Evolutionary conservation across 2,329 filamentous ascomycete species (phyloP).

Genomic region (Claviceps lovelessii): DNA sequence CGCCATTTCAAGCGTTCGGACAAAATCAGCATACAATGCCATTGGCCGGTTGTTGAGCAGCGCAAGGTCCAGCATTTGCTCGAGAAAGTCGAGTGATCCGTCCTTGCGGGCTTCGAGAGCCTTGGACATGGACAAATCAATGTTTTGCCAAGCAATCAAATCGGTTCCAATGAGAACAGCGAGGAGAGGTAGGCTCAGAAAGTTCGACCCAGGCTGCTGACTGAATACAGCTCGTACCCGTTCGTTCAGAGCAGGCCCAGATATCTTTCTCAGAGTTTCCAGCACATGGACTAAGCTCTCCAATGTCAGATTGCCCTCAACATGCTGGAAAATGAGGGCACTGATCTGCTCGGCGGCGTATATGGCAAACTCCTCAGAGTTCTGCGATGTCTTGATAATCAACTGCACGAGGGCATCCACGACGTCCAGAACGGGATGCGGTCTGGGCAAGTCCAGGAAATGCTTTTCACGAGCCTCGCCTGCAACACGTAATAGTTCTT

Average conservation of each 20-base stretch:
- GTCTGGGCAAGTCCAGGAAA: constrained; percentile 42
- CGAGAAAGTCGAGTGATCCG: constrained; percentile 64
- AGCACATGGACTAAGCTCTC: constrained; percentile 50
- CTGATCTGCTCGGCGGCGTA: constrained; percentile 47
- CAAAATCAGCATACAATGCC: constrained; percentile 73
- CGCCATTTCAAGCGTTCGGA: constrained; percentile 65
- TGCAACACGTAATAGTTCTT: constrained; percentile 41
- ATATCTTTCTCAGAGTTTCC: constrained; percentile 45
- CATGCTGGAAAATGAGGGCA: constrained; percentile 38
- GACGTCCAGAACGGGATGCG: constrained; percentile 45
- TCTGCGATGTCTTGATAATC: constrained; percentile 49
- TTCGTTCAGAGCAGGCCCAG: constrained; percentile 37
- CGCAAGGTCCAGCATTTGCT: constrained; percentile 62
- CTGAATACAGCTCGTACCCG: constrained; percentile 42
- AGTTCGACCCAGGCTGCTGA: constrained; percentile 39
- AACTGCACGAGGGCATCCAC: constrained; percentile 47
- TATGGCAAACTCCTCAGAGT: constrained; percentile 44
- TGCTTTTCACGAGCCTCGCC: constrained; percentile 43
- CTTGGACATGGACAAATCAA: constrained; percentile 60
- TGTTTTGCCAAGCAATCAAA: constrained; percentile 46
- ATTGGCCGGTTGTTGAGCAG: constrained; percentile 65
- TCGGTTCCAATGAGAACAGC: constrained; percentile 44
- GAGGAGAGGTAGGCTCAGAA: constrained; percentile 44
- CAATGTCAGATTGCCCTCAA: constrained; percentile 41
- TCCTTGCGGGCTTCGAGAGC: constrained; percentile 57